These are phyloP conservation scores for Tetracladium setigerum DNA, from an alignment of 495 filamentous ascomycete species.

Conservation along the genomic window DNA sequence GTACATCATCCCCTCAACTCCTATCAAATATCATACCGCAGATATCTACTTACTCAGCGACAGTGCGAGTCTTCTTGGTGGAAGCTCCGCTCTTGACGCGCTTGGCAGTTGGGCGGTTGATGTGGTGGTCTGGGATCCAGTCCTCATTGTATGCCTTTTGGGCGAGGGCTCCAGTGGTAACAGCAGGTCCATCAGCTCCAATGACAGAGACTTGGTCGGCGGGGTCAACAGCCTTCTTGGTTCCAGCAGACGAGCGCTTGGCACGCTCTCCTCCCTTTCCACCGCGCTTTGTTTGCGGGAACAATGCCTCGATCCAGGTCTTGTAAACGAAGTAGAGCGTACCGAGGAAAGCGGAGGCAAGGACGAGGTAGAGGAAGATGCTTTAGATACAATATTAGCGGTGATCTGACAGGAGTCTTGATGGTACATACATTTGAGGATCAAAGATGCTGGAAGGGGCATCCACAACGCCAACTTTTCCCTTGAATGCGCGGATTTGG, in stretches of 20 bases:
- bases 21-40: neutral
- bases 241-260: slow-evolving; percentile 45
- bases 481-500: slow-evolving; percentile 76
- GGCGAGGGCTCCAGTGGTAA: slow-evolving; percentile 42
- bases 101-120: slow-evolving; percentile 76
- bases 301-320: slow-evolving; percentile 93
- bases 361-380: slow-evolving; percentile 96
- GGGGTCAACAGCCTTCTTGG: slow-evolving; percentile 55
- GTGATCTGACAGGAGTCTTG: neutral
- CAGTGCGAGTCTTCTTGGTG: slow-evolving; percentile 44
- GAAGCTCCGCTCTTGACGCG: slow-evolving; percentile 67
- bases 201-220: slow-evolving; percentile 56
- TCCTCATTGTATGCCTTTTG: slow-evolving; percentile 80
- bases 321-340: slow-evolving; percentile 94
- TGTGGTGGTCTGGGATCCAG: slow-evolving; percentile 91
- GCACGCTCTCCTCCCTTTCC: slow-evolving; percentile 54
- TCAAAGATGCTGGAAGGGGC: slow-evolving; percentile 89
- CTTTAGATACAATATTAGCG: slow-evolving; percentile 41
- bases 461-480: slow-evolving; percentile 84
- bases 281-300: slow-evolving; percentile 76
- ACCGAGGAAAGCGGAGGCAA: slow-evolving; percentile 65
- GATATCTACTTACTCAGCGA: slow-evolving; percentile 18
- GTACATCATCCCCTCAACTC: neutral
- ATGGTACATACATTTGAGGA: slow-evolving; percentile 75
- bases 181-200: slow-evolving; percentile 61